Conservation (phyloP, 257 asterid species). For the Solanum sejunctum region DNA sequence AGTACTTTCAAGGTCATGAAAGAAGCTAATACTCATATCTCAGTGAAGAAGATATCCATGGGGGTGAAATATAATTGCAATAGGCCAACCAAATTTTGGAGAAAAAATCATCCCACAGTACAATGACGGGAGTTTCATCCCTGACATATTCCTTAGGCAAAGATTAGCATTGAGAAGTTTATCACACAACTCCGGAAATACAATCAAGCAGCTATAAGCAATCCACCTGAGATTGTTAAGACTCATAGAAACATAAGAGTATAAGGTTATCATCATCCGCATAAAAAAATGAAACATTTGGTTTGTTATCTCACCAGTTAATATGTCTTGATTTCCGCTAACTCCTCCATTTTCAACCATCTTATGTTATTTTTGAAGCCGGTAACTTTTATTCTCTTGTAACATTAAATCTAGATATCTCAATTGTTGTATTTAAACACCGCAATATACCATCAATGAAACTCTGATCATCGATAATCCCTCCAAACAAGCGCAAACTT, state of each 20-base stretch:
- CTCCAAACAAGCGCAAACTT: neutral
- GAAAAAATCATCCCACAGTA: neutral
- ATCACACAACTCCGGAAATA: neutral
- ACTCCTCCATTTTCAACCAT: neutral
- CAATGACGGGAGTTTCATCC: neutral
- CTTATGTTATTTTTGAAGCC: neutral
- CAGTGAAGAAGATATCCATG: neutral
- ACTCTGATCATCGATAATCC: neutral
- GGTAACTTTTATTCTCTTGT: neutral
- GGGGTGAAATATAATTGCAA: neutral
- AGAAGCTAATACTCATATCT: neutral
- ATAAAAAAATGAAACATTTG: neutral
- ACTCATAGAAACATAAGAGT: neutral
- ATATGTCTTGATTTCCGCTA: neutral
- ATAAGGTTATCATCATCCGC: neutral
- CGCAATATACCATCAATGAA: neutral
- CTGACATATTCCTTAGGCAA: neutral
- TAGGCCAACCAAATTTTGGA: neutral
- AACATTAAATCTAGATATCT: neutral
- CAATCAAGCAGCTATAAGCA: neutral
- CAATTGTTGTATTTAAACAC: neutral
- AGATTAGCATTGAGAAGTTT: neutral
- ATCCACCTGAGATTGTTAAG: neutral
- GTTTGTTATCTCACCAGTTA: neutral
- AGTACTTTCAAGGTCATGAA: neutral